Base-by-base conservation (phyloP, 768 basidiomycete species). In the Epithele typhae region DNA sequence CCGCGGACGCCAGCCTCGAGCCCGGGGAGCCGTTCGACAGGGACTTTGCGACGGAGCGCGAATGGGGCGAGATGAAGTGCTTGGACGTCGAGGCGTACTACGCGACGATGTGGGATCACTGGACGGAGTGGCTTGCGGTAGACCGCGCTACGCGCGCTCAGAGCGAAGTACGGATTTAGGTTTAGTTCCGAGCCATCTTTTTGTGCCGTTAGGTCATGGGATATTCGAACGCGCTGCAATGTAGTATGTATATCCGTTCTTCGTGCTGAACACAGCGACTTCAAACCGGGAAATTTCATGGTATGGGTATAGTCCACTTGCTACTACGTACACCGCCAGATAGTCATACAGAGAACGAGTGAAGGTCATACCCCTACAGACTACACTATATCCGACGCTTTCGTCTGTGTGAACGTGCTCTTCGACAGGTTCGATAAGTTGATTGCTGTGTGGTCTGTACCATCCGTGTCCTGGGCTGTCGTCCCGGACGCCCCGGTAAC, bases 81-180 rank as follows among this genome's bases (percentile, higher is more conserved):
- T 40, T 40, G 38, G 49, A 50, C 14, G 39, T 41, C 14, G 49
- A 50, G 39, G 48, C 41, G 21, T 48, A 62, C 11, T 67, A 62
- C 36, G 56, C 53, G 4, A 53, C 48, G 30, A 61, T 60, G 22
- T 56, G 60, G 37, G 45, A 37, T 25, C 52, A 51, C 25, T 53
- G 49, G 49, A 35, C 33, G 14, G 43, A 40, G 3, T 50, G 49
- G 49, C 4, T 24, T 12, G 38, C 4, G 38, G 14, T 39, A n/a
- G n/a, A n/a, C n/a, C n/a, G n/a, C n/a, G n/a, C n/a, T n/a, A n/a
- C n/a, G n/a, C n/a, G n/a, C n/a, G n/a, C n/a, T n/a, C n/a, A n/a
- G n/a, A n/a, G n/a, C n/a, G n/a, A n/a, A n/a, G n/a, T n/a, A n/a
- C n/a, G n/a, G n/a, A n/a, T n/a, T n/a, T n/a, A n/a, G n/a, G n/a